phyloP scores from a whole-genome alignment of 495 filamentous ascomycete species.

The Pyrenula aspistea region DNA sequence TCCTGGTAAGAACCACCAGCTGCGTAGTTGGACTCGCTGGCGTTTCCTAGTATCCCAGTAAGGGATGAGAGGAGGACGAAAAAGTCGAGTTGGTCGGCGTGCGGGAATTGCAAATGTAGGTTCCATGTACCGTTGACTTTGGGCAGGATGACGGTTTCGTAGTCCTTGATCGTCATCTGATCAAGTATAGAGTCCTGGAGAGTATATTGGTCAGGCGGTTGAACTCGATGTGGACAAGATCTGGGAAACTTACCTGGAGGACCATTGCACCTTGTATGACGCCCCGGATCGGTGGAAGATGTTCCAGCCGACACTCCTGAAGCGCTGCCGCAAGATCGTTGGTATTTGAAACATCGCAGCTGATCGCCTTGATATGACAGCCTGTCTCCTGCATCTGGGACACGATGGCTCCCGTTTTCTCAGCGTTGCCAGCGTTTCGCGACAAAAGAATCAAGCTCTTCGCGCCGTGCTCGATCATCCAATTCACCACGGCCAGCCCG shows the following conservation, averaged over 20 bases:
- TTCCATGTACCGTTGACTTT: slow-evolving; percentile 38
- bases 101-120: slow-evolving; percentile 38
- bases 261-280: slow-evolving; percentile 8
- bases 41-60: slow-evolving; percentile 35
- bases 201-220: neutral
- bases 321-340: neutral
- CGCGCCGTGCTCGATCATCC: slow-evolving; percentile 47
- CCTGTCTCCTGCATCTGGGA: slow-evolving; percentile 3
- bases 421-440: slow-evolving; percentile 12
- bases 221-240: slow-evolving; percentile 39
- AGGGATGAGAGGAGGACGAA: slow-evolving; percentile 41
- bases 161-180: slow-evolving; percentile 10
- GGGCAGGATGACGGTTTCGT: slow-evolving; percentile 9
- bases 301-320: neutral
- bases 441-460: slow-evolving; percentile 42
- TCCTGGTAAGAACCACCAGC: slow-evolving; percentile 34
- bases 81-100: slow-evolving; percentile 25
- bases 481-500: slow-evolving; percentile 37
- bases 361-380: neutral
- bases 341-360: slow-evolving; percentile 27
- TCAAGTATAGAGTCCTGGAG: slow-evolving; percentile 10
- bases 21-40: slow-evolving; percentile 40
- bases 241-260: slow-evolving; percentile 18
- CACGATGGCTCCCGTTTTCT: neutral
- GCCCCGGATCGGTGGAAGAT: slow-evolving; percentile 1